These are phyloP conservation scores for Gilbertella persicaria DNA, from an alignment of 371 early-diverging fungal species.

Conservation along the genomic window DNA sequence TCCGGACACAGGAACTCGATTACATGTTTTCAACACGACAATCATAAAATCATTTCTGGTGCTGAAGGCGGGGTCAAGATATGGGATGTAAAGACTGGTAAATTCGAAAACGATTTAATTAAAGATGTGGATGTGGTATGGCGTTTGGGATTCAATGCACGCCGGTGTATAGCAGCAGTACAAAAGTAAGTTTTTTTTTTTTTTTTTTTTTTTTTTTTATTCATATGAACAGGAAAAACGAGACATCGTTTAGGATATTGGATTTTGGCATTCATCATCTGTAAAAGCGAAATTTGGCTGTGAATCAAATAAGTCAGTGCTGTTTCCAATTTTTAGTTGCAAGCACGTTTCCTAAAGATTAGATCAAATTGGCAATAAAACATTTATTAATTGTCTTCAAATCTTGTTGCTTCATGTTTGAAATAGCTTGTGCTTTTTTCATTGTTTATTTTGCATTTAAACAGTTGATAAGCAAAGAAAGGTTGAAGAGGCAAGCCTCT, in stretches of 20 bases:
- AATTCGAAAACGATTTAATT: conserved; percentile 74
- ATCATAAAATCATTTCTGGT: conserved; percentile 87
- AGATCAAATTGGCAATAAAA: too few species aligned
- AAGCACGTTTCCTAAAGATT: too few species aligned
- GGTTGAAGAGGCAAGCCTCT: too few species aligned
- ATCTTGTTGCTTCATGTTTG: too few species aligned
- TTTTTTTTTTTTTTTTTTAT: neutral
- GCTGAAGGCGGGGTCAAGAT: conserved; percentile 90
- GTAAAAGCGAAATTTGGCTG: too few species aligned
- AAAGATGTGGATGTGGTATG: conserved; percentile 84
- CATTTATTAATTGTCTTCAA: too few species aligned
- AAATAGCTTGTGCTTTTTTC: too few species aligned
- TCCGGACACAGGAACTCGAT: conserved; percentile 82
- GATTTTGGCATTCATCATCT: conserved; percentile 49
- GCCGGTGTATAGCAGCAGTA: conserved; percentile 85
- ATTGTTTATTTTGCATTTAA: too few species aligned
- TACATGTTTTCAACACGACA: conserved; percentile 94
- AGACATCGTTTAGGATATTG: conserved; percentile 54
- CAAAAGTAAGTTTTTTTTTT: conserved; percentile 55
- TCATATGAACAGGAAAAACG: conserved; percentile 26
- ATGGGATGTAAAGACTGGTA: conserved; percentile 89
- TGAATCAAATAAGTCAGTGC: too few species aligned
- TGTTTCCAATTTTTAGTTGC: too few species aligned
- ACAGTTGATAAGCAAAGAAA: too few species aligned
- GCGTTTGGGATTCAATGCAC: conserved; percentile 86